Percentiles rank a stretch among this genome's conserved stretches.
Conservation (phyloP, 345 rosid species). For the Reutealis trisperma region DNA sequence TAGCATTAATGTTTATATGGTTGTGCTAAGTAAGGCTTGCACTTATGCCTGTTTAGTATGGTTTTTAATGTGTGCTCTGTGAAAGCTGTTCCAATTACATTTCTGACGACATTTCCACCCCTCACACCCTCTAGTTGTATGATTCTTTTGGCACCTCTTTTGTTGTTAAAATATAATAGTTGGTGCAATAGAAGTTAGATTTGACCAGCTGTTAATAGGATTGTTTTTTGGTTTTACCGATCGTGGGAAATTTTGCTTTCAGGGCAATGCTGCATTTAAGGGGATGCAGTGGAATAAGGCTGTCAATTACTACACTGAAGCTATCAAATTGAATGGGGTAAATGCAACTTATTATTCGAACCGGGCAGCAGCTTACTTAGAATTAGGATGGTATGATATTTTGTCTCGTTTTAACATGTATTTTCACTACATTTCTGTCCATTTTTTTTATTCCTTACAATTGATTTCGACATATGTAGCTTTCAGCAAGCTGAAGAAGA, state of each 20-base stretch:
- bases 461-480: slow-evolving; percentile 43
- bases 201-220: background rate
- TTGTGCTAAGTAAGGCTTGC: background rate
- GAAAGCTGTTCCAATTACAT: background rate
- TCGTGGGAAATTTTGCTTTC: slow-evolving; percentile 26
- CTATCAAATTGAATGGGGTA: slow-evolving; percentile 70
- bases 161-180: background rate
- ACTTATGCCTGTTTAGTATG: background rate
- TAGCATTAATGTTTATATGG: background rate
- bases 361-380: slow-evolving; percentile 86
- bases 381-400: slow-evolving; percentile 62
- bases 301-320: slow-evolving; percentile 73
- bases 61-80: background rate
- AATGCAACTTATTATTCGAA: slow-evolving; percentile 78
- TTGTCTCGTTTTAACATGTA: background rate
- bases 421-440: background rate
- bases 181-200: background rate
- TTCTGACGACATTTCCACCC: background rate
- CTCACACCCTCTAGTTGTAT: background rate
- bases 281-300: slow-evolving; percentile 87
- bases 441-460: background rate
- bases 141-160: background rate
- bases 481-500: slow-evolving; percentile 92
- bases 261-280: slow-evolving; percentile 96
- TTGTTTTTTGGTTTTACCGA: background rate